Percentiles rank a stretch among this genome's conserved stretches.
These are phyloP conservation scores for Macadamia tetraphylla DNA, from an alignment of 164 flowering plant species.

Conservation along the genomic window DNA sequence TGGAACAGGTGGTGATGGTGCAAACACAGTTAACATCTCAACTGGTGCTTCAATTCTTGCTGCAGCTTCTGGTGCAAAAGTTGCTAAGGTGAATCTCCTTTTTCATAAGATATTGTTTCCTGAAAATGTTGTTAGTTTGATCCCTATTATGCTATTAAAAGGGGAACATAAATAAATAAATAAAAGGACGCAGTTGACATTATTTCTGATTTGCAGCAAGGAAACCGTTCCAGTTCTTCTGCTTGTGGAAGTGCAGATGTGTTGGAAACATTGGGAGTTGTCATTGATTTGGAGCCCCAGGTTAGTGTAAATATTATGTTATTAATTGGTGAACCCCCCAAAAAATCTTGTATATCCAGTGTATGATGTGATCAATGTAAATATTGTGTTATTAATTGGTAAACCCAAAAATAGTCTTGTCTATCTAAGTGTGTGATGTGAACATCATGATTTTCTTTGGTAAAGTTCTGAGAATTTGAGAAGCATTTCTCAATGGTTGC, in stretches of 20 bases:
- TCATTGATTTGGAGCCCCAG: constrained; percentile 75
- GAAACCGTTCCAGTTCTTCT: constrained; percentile 90
- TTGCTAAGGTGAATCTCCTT: constrained; percentile 64
- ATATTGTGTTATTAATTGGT: not conserved
- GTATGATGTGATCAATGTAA: no score
- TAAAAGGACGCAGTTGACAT: not conserved
- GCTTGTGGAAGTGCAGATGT: constrained; percentile 99
- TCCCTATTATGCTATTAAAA: not conserved
- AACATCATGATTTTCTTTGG: no score
- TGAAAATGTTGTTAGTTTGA: not conserved
- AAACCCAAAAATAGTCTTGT: not conserved
- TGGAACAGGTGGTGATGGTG: constrained; percentile 98
- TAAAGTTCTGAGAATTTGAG: no score
- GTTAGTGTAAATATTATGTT: constrained; percentile 31
- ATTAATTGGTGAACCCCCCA: not conserved
- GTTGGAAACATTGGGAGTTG: constrained; percentile 72
- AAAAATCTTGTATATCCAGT: no score
- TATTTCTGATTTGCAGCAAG: constrained; percentile 59
- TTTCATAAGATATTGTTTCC: not conserved
- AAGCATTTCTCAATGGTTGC: no score
- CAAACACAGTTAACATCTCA: constrained; percentile 92
- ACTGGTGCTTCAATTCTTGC: constrained; percentile 93
- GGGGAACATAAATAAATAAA: not conserved
- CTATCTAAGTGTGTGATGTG: no score
- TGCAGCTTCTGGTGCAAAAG: constrained; percentile 93